phyloP scores from a whole-genome alignment of 1,139 yeast genomes.

The Debaryomyces sp. region DNA sequence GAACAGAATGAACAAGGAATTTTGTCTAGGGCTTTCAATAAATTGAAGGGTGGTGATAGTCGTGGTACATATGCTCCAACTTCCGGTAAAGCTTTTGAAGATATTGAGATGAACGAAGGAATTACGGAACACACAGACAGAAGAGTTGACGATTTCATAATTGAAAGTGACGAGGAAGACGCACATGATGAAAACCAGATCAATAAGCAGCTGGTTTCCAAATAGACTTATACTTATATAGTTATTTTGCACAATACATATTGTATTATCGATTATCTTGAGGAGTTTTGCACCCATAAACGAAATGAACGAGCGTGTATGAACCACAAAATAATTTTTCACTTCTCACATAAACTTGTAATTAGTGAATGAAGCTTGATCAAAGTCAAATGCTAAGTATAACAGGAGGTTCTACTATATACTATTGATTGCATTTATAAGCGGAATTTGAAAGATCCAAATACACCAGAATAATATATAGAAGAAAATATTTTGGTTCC shows the following conservation, averaged over 20 bases:
- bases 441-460: background rate
- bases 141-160: conserved; percentile 29
- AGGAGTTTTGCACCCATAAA: conserved; percentile 4
- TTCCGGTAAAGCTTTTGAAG: conserved; percentile 26
- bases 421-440: background rate
- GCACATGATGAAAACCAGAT: conserved; percentile 9
- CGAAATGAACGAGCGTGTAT: background rate
- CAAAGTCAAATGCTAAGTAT: background rate
- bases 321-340: conserved; percentile 5
- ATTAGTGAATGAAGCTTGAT: background rate
- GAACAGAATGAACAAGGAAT: conserved; percentile 26
- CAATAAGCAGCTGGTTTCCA: background rate
- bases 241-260: background rate
- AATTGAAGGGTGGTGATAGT: conserved; percentile 35
- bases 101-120: conserved; percentile 43
- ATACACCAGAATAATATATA: background rate
- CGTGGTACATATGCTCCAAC: conserved; percentile 33
- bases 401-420: background rate
- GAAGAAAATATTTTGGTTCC: background rate
- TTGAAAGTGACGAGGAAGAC: conserved; percentile 51
- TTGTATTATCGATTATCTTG: background rate
- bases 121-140: conserved; percentile 15
- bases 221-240: background rate
- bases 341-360: background rate
- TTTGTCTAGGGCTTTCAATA: conserved; percentile 42